These are phyloP conservation scores for Cryptosporidium xiaoi DNA, from an alignment of 169 alveolate genomes.

Conservation along the genomic window DNA sequence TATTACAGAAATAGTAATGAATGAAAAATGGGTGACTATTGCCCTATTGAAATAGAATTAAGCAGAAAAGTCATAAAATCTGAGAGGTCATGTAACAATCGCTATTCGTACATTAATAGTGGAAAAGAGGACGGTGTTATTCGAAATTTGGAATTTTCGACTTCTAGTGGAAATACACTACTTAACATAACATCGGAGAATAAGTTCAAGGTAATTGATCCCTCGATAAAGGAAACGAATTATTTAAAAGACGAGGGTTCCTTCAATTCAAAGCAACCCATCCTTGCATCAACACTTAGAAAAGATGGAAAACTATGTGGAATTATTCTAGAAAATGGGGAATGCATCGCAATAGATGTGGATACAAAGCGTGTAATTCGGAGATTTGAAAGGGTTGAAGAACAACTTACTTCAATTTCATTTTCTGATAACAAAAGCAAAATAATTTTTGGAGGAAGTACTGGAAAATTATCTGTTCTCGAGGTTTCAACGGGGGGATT, in stretches of 20 bases:
- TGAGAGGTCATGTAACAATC: constrained; percentile 1
- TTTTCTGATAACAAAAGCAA: constrained; percentile 55
- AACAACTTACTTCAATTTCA: constrained; percentile 3
- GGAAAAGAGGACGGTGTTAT: constrained; percentile 50
- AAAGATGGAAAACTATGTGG: constrained; percentile 56
- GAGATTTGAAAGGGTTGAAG: constrained; percentile 19
- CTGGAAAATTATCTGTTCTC: constrained; percentile 37
- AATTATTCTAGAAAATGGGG: constrained; percentile 22
- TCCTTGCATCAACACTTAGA: constrained; percentile 33
- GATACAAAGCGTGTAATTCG: constrained; percentile 23
- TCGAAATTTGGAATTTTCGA: constrained; percentile 22
- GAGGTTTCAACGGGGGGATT: constrained; percentile 33
- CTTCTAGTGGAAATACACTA: not conserved
- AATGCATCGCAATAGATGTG: constrained; percentile 31
- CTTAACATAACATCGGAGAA: constrained; percentile 30
- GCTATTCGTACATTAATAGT: constrained; percentile 17
- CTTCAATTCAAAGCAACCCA: constrained; percentile 31
- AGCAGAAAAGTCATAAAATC: not conserved
- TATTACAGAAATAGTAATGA: not conserved
- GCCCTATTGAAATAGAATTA: constrained; percentile 51
- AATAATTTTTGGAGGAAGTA: constrained; percentile 27
- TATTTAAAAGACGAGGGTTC: not conserved
- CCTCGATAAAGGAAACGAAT: not conserved
- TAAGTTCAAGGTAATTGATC: constrained; percentile 21
- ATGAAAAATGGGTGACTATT: constrained; percentile 63